These are phyloP conservation scores for Naganishia antarctica DNA, from an alignment of 768 basidiomycete genomes.

Conservation along the genomic window DNA sequence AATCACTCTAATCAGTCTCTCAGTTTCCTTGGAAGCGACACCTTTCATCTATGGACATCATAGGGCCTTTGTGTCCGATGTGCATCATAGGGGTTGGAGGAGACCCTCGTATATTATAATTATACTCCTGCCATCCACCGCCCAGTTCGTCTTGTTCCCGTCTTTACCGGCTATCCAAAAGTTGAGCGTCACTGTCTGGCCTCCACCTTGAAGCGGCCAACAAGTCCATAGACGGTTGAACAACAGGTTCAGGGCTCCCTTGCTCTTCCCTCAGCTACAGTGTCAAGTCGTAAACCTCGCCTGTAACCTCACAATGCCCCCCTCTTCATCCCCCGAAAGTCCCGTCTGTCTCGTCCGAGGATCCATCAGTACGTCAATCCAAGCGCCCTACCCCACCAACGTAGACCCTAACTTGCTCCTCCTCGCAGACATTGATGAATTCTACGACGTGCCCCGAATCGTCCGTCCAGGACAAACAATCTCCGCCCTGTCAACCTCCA, in stretches of 20 bases:
- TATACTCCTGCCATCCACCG: no score
- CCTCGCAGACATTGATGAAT: slow-evolving; percentile 48
- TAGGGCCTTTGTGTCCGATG: no score
- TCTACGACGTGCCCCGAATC: slow-evolving; percentile 42
- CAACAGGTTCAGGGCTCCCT: no score
- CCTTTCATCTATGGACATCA: no score
- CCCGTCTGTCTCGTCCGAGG: slow-evolving; percentile 24
- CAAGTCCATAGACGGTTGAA: no score
- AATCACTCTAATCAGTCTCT: no score
- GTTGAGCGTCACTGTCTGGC: not conserved
- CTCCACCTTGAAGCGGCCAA: not conserved
- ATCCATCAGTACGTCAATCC: slow-evolving; percentile 23
- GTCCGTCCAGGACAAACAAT: slow-evolving; percentile 52
- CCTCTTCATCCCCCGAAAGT: slow-evolving; percentile 39
- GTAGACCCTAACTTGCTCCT: not conserved
- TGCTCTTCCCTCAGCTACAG: no score
- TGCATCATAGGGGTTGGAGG: no score
- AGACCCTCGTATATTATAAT: no score
- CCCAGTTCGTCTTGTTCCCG: not conserved
- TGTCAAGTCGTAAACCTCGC: no score
- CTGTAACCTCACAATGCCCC: not conserved
- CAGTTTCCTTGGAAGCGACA: no score
- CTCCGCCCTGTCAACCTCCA: slow-evolving; percentile 44
- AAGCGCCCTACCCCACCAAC: no score
- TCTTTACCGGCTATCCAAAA: not conserved